Percentiles rank a stretch among this genome's conserved stretches.
These are phyloP conservation scores for Plasmopara halstedii DNA, from an alignment of 352 stramenopile species.

Conservation along the genomic window DNA sequence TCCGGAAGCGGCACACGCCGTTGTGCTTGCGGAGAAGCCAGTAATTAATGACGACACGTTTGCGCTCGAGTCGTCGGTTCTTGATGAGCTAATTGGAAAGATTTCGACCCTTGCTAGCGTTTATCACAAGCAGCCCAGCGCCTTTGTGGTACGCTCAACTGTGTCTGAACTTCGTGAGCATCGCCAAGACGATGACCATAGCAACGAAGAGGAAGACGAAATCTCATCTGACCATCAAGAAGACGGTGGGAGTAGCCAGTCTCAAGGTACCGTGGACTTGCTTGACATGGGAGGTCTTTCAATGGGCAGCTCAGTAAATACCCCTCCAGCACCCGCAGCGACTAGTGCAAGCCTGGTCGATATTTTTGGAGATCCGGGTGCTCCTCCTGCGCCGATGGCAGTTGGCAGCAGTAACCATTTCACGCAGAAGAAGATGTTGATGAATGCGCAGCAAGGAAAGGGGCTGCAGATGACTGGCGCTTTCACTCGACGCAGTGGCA, in stretches of 20 bases:
- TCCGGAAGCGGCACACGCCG: slow-evolving; percentile 95
- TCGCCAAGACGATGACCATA: slow-evolving; percentile 57
- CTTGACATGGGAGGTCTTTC: slow-evolving; percentile 85
- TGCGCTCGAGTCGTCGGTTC: slow-evolving; percentile 88
- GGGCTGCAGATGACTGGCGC: slow-evolving; percentile 83
- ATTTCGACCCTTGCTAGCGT: slow-evolving; percentile 97
- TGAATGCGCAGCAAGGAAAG: slow-evolving; percentile 81
- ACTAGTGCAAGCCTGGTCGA: slow-evolving; percentile 53
- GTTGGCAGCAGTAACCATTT: slow-evolving; percentile 4
- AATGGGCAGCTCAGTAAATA: slow-evolving; percentile 42
- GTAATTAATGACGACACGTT: slow-evolving; percentile 99
- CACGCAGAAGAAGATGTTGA: slow-evolving; percentile 60
- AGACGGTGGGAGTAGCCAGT: slow-evolving; percentile 25
- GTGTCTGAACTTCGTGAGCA: slow-evolving; percentile 67
- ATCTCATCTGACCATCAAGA: slow-evolving; percentile 48
- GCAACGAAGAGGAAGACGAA: slow-evolving; percentile 68
- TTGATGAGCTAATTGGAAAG: slow-evolving; percentile 96
- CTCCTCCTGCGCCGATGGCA: slow-evolving; percentile 26
- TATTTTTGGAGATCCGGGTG: slow-evolving; percentile 67
- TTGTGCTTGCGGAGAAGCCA: slow-evolving; percentile 97
- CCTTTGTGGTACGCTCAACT: slow-evolving; percentile 80
- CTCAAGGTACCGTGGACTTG: slow-evolving; percentile 45
- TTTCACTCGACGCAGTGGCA: slow-evolving; percentile 51
- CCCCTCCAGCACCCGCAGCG: slow-evolving; percentile 25
- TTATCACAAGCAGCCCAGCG: slow-evolving; percentile 94